phyloP scores from a whole-genome alignment of 345 rosid species.

The Iberis pinnata region DNA sequence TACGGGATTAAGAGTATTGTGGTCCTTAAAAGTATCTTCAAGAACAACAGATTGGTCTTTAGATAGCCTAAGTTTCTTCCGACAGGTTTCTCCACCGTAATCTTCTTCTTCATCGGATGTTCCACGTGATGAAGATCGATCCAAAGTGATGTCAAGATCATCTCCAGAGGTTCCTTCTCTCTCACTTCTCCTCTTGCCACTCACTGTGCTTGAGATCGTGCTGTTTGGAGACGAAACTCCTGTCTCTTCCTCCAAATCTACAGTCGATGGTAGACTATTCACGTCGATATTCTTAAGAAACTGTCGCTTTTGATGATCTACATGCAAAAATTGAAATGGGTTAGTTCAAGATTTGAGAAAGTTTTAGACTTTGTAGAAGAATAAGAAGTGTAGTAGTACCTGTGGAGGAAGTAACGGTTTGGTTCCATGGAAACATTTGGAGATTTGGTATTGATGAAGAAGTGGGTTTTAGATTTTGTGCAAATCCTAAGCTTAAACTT shows the following conservation, averaged over 20 bases:
- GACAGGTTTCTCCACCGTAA: conserved; percentile 78
- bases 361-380: conserved; percentile 7
- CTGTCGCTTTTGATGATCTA: conserved; percentile 35
- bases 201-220: conserved; percentile 70
- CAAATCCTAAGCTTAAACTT: conserved; percentile 62
- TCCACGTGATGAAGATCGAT: conserved; percentile 63
- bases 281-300: conserved; percentile 77
- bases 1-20: conserved; percentile 96
- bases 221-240: conserved; percentile 94
- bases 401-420: conserved; percentile 37
- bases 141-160: conserved; percentile 53
- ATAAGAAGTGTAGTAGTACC: conserved; percentile 22
- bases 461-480: conserved; percentile 41
- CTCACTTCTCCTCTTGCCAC: conserved; percentile 70
- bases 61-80: conserved; percentile 90
- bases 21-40: conserved; percentile 91
- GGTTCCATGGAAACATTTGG: conserved; percentile 57
- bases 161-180: conserved; percentile 49
- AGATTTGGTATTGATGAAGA: conserved; percentile 31
- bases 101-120: conserved; percentile 58
- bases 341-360: conserved; percentile 10
- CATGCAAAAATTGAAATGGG: background rate
- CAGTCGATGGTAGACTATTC: conserved; percentile 61
- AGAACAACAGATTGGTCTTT: conserved; percentile 92
- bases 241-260: conserved; percentile 69